Base-by-base conservation (phyloP, 2,329 filamentous ascomycete species). In the Diplodia scrobiculata region DNA sequence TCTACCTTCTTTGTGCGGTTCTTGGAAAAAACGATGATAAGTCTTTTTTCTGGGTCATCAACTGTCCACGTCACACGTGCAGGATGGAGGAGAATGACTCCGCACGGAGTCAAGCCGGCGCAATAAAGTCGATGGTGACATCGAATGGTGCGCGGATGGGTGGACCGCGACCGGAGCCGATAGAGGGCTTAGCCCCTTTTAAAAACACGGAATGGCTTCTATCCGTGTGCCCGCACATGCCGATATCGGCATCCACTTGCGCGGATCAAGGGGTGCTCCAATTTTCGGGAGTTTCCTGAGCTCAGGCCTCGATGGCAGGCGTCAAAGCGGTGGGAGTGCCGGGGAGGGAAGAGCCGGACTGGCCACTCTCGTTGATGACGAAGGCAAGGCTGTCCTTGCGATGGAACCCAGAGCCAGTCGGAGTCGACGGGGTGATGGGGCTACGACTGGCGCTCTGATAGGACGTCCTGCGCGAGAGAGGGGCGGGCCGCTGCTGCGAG, bases 351-450 rank as follows among this genome's bases (percentile, higher is more conserved):
- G 63, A 48, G 51, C 63, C 48, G 14, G 63, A 51, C 27, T 45
- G 63, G 21, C 53, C 53, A 32, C 63, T 58, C 41, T 66, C 63
- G 53, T 66, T 66, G 41, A 66, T 66, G 53, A 66, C 45, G 13
- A 66, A 66, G 51, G 63, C 53, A 14, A 66, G 63, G 63, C 63
- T 66, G 32, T 58, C 50, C 60, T 53, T 66, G n/a, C 63, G 38
- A n/a, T 66, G 63, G 36, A 55, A 65, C 14, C 36, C 50, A n/a
- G 63, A 45, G 27, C 38, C 41, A 21, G 27, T 59, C 7, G 63
- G 63, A 50, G 63, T 50, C 19, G 63, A 59, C 3, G 63, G 41
- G 4, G 45, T 50, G 11, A 21, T 19, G 14, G 52, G 52, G 21
- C 63, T 65, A 13, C 41, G 51, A 21, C 58, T 55, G 60, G 60